Percentiles rank a stretch among this genome's conserved stretches.
These are phyloP conservation scores for Metschnikowia borealis DNA, from an alignment of 805 yeast genomes.

Conservation along the genomic window DNA sequence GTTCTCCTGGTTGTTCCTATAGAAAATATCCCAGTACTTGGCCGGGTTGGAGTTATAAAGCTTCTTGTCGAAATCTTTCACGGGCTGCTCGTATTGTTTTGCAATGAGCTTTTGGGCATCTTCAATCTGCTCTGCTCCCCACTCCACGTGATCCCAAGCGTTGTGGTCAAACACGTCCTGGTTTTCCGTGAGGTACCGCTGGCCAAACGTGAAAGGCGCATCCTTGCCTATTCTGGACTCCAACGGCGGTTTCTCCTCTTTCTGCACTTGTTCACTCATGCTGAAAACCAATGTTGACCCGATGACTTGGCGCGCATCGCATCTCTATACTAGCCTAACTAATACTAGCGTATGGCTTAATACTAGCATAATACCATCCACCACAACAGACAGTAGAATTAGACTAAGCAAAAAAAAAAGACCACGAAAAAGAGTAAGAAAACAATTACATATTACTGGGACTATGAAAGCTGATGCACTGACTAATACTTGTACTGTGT, in stretches of 20 bases:
- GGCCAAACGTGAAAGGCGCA: constrained; percentile 89
- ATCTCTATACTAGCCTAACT: neutral
- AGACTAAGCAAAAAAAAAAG: no score
- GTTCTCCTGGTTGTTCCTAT: constrained; percentile 84
- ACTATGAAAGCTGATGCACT: no score
- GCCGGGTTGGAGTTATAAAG: constrained; percentile 83
- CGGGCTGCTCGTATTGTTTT: constrained; percentile 77
- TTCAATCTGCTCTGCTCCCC: constrained; percentile 85
- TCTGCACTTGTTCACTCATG: constrained; percentile 3
- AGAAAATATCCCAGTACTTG: constrained; percentile 91
- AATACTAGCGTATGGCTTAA: no score
- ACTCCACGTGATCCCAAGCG: constrained; percentile 97
- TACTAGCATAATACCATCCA: no score
- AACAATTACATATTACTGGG: no score
- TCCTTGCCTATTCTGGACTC: constrained; percentile 72
- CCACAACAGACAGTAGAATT: no score
- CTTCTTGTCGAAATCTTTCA: constrained; percentile 78
- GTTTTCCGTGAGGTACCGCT: constrained; percentile 64
- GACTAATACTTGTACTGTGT: no score
- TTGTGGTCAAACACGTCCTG: constrained; percentile 87
- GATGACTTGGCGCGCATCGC: neutral
- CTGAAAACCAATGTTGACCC: neutral
- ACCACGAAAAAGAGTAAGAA: no score
- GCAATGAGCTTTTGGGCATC: constrained; percentile 73
- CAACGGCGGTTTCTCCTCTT: constrained; percentile 41